Evolutionary conservation across 2,329 filamentous ascomycete genomes (phyloP), one percentile per base, ranked within the genome.

Genomic region (Paraphaeosphaeria sporulosa): DNA sequence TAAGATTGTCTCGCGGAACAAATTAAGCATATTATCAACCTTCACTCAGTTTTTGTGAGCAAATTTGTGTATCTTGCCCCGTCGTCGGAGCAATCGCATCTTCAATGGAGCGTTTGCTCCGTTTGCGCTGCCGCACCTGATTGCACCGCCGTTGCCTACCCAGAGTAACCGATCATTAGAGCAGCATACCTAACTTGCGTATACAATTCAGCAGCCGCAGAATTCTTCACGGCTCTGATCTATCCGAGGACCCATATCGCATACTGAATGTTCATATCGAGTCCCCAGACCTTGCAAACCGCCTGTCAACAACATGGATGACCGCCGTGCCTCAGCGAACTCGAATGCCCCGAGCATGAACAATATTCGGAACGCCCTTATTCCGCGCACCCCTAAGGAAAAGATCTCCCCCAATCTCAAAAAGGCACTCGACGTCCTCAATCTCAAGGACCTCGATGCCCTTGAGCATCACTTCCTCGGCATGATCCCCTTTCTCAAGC

Each of bases 381-480:
- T 27, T 30, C 19, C 52, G 30, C 52, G 57, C 32, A 9, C 30
- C 4, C 25, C 25, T 34, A 60, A 60, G 42, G 58, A 60, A 12
- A 56, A 58, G 38, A 19, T 44, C 27, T 17, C 52, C 4, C 40
- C 52, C 6, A 42, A 67, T 13, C 59, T 74, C n/a, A 64, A 59
- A 40, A 57, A 47, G 21, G 70, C 75, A 1, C 67, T 77, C 9
- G n/a, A 62, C 1, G 65, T 71, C 4, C 66, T 76, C 19, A 25
- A 66, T 2, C 51, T 76, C 10, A 53, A 56, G 3, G 61, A 57
- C 23, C 54, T 73, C 9, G 58, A 67, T 9, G 69, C 51, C 1
- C 64, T 77, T 12, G 71, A 77, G 44, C 60, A 71, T 46, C 64
- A 64, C 21, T 67, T 76, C n/a, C 69, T 77, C 23, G 59, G 56